Evolutionary conservation across 2,329 filamentous ascomycete species (phyloP).

Genomic region (Alternaria ethzedia): DNA sequence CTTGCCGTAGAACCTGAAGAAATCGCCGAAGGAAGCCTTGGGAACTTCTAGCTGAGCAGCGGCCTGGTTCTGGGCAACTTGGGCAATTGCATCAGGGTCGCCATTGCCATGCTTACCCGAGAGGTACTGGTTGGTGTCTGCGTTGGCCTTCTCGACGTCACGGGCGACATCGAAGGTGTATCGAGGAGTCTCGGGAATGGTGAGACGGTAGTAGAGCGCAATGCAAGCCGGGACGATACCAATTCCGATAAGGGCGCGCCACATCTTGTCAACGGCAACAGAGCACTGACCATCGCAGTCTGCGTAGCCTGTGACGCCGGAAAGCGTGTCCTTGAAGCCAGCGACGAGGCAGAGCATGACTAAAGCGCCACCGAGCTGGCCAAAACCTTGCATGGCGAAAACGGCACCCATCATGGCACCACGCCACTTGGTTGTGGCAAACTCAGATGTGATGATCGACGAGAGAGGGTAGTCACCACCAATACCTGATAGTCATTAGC

Average conservation of each 20-base stretch:
- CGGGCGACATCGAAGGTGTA: conserved; percentile 53
- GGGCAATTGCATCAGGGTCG: conserved; percentile 69
- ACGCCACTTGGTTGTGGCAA: conserved; percentile 50
- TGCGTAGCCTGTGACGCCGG: conserved; percentile 23
- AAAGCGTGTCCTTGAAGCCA: conserved; percentile 41
- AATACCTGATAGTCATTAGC: conserved; percentile 36
- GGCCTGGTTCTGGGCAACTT: conserved; percentile 63
- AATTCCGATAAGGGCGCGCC: conserved; percentile 51
- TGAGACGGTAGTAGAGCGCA: conserved; percentile 51
- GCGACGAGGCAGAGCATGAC: conserved; percentile 43
- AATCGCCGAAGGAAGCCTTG: conserved; percentile 76
- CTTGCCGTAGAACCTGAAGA: conserved; percentile 71
- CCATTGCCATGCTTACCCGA: conserved; percentile 67
- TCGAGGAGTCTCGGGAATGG: conserved; percentile 51
- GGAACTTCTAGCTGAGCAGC: conserved; percentile 65
- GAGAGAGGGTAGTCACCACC: conserved; percentile 83
- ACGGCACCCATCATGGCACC: conserved; percentile 53
- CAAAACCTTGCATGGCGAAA: conserved; percentile 53
- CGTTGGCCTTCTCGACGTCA: conserved; percentile 60
- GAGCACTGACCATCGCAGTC: conserved; percentile 39
- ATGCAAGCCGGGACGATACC: conserved; percentile 51
- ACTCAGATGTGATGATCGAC: conserved; percentile 76
- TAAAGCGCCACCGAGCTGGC: conserved; percentile 48
- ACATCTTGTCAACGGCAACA: conserved; percentile 50
- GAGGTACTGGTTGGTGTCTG: conserved; percentile 78